These are phyloP conservation scores for Aristolochia fimbriata DNA, from an alignment of 164 flowering plant species.

Conservation along the genomic window DNA sequence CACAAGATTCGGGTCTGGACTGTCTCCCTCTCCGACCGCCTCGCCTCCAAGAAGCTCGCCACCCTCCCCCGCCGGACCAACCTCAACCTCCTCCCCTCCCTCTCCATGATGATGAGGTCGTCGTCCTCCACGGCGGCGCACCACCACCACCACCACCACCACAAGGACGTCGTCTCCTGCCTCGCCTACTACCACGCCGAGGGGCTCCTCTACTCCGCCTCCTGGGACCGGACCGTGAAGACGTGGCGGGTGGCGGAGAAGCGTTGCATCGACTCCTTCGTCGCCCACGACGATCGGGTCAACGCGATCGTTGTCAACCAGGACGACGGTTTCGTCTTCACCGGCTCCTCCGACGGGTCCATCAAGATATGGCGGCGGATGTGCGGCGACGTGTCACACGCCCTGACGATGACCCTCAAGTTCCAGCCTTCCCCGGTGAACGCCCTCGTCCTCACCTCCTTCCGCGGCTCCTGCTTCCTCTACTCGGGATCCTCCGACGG, in stretches of 20 bases:
- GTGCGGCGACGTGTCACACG: constrained; percentile 34
- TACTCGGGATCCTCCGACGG: constrained; percentile 40
- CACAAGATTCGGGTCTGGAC: constrained; percentile 27
- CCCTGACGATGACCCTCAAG: constrained; percentile 32
- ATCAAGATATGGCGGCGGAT: constrained; percentile 45
- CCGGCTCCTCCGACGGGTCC: constrained; percentile 27
- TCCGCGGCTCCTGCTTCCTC: constrained; percentile 13
- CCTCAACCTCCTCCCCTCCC: not conserved
- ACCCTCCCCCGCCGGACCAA: constrained; percentile 11
- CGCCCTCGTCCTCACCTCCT: constrained; percentile 22
- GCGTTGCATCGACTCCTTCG: constrained; percentile 25
- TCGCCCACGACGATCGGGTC: constrained; percentile 26
- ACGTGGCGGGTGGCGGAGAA: constrained; percentile 22
- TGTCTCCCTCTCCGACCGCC: constrained; percentile 9
- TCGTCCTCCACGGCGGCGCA: no score
- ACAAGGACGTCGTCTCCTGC: constrained; percentile 36
- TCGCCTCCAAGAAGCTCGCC: constrained; percentile 9
- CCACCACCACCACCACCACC: constrained; percentile 12
- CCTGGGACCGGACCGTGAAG: constrained; percentile 27
- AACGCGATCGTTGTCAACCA: constrained; percentile 34
- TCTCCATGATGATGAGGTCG: no score
- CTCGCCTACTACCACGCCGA: constrained; percentile 30
- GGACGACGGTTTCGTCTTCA: constrained; percentile 29
- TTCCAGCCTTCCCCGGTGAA: constrained; percentile 35
- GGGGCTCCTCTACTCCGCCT: constrained; percentile 26